Conservation (phyloP, 148 eudicot genomes). For the Tetragonia tetragonoides region DNA sequence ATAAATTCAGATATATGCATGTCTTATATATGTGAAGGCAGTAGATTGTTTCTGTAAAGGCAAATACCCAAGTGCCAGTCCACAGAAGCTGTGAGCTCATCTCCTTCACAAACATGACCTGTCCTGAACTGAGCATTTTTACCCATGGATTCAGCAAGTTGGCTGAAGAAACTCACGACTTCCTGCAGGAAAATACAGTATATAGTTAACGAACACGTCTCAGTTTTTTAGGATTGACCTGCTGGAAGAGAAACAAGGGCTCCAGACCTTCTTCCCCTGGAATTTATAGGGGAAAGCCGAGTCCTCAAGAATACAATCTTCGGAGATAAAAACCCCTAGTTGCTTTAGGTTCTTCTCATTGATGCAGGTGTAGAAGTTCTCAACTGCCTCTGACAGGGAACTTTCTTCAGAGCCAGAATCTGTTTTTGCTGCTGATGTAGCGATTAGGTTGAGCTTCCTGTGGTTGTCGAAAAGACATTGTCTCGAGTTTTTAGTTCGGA, state of each 20-base stretch:
- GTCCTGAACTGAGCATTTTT: slow-evolving; percentile 50
- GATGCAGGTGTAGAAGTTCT: slow-evolving; percentile 53
- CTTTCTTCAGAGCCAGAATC: not conserved
- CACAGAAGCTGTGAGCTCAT: slow-evolving; percentile 40
- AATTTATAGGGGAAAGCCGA: slow-evolving; percentile 51
- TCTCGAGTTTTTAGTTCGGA: not conserved
- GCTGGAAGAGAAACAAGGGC: not conserved
- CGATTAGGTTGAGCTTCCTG: not conserved
- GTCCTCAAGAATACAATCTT: slow-evolving; percentile 61
- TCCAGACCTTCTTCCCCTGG: slow-evolving; percentile 59
- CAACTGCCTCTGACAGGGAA: slow-evolving; percentile 45
- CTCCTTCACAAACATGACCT: slow-evolving; percentile 56
- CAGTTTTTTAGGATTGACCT: not conserved
- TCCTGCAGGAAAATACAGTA: slow-evolving; percentile 41
- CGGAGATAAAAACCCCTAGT: slow-evolving; percentile 39
- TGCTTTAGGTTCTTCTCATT: slow-evolving; percentile 44
- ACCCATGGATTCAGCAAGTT: slow-evolving; percentile 61
- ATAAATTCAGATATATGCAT: not conserved
- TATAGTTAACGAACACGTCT: not conserved
- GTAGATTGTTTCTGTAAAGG: not conserved
- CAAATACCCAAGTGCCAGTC: slow-evolving; percentile 74
- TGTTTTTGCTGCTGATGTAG: slow-evolving; percentile 22
- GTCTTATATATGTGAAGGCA: not conserved
- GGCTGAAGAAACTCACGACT: slow-evolving; percentile 41
- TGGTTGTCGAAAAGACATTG: not conserved